Evolutionary conservation across 371 early-diverging fungal species (phyloP).

Genomic region (Mucor saturninus): DNA sequence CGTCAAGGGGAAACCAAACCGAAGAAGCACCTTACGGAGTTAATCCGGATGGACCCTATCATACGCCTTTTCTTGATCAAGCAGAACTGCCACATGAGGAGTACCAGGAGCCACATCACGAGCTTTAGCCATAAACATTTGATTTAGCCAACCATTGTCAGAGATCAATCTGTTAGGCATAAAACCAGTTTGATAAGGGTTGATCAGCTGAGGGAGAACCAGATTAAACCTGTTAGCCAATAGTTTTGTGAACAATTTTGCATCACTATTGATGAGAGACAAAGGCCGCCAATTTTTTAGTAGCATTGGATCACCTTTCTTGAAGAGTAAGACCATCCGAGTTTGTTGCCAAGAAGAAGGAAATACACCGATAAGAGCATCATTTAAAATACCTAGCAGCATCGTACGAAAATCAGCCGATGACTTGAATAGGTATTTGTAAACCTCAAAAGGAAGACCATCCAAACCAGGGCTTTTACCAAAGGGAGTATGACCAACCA

Average conservation of each 20-base stretch:
- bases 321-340: too few relatives aligned
- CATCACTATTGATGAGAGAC: too few relatives aligned
- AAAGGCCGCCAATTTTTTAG: too few relatives aligned
- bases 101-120: neutral
- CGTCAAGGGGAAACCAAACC: conserved; percentile 8
- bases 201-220: conserved; percentile 7
- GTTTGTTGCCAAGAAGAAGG: too few relatives aligned
- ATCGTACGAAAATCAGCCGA: too few relatives aligned
- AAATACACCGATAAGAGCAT: too few relatives aligned
- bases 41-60: conserved; percentile 31
- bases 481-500: conserved; percentile 8
- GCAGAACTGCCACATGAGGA: neutral
- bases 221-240: conserved; percentile 20
- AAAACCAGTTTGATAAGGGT: conserved; percentile 24
- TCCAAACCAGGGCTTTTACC: conserved; percentile 34
- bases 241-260: too few relatives aligned
- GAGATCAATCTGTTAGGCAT: conserved; percentile 21
- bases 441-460: conserved; percentile 40
- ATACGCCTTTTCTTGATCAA: conserved; percentile 29
- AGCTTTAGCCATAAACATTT: conserved; percentile 17
- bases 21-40: neutral
- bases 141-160: conserved; percentile 24
- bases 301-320: too few relatives aligned
- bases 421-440: neutral
- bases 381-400: too few relatives aligned